Conservation (phyloP, 2,329 filamentous ascomycete genomes). For the Fulvia fulva region DNA sequence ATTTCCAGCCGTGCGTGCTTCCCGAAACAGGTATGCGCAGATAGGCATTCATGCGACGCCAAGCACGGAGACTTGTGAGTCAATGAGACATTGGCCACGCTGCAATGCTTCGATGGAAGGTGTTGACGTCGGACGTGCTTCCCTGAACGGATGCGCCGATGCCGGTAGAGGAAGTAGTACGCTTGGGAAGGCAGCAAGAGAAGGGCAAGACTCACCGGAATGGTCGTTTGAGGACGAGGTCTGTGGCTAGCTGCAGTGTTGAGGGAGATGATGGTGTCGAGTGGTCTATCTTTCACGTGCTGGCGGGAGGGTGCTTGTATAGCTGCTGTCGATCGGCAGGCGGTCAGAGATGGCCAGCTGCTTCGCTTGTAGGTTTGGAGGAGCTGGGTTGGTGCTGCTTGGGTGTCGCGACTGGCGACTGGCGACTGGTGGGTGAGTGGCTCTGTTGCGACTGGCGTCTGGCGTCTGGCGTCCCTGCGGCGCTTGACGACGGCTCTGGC, state of each 20-base stretch:
- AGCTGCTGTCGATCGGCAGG: background rate
- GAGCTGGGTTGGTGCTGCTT: background rate
- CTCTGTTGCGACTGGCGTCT: background rate
- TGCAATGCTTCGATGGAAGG: background rate
- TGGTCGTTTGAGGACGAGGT: background rate
- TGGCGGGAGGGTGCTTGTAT: conserved; percentile 1
- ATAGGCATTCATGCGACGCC: conserved; percentile 3
- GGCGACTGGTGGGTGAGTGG: too few relatives aligned
- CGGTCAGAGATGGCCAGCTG: background rate
- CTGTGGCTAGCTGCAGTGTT: conserved; percentile 7
- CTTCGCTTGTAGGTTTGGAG: background rate
- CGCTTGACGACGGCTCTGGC: conserved; percentile 6
- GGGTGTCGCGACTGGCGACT: background rate
- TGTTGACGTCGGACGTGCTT: background rate
- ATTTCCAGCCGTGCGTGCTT: conserved; percentile 8
- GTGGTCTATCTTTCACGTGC: conserved; percentile 9
- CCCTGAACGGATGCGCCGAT: conserved; percentile 1
- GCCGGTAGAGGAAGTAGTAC: conserved; percentile 1
- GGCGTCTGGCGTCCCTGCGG: background rate
- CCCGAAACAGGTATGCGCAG: conserved; percentile 8
- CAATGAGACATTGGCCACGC: background rate
- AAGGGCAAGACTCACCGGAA: background rate
- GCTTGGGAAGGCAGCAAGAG: background rate
- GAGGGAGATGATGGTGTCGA: background rate
- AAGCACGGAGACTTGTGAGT: background rate